Evolutionary conservation across 2,329 filamentous ascomycete genomes (phyloP).

Genomic region (Cadophora sp.): DNA sequence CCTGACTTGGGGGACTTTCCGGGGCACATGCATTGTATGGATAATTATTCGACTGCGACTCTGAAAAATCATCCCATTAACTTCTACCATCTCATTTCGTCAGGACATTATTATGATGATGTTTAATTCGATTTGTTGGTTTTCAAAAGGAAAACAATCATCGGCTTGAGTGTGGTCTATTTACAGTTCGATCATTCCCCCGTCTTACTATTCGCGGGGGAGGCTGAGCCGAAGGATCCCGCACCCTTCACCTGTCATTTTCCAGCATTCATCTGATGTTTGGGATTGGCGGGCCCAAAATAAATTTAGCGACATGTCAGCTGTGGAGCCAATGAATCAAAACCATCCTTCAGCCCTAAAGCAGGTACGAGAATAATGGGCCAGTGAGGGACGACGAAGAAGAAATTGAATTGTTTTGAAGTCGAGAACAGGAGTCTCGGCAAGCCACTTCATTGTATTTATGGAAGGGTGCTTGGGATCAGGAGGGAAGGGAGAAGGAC

Average conservation of each 20-base stretch:
- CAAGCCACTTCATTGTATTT: slow-evolving; percentile 10
- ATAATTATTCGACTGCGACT: too few relatives aligned
- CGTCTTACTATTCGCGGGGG: neutral
- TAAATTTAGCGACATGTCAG: slow-evolving; percentile 7
- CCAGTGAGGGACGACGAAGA: neutral
- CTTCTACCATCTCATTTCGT: too few relatives aligned
- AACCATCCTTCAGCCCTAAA: neutral
- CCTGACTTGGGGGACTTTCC: too few relatives aligned
- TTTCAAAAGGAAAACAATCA: too few relatives aligned
- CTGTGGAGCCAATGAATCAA: neutral
- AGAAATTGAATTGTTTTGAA: slow-evolving; percentile 5
- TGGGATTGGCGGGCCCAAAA: slow-evolving; percentile 11
- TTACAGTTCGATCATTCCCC: neutral
- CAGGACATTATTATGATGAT: too few relatives aligned
- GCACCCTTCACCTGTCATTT: neutral
- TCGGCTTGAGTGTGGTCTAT: neutral
- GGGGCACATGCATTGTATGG: too few relatives aligned
- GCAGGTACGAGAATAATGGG: neutral
- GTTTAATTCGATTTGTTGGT: too few relatives aligned
- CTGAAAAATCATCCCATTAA: too few relatives aligned
- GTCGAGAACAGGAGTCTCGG: neutral
- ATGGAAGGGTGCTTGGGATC: neutral
- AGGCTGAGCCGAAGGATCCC: neutral
- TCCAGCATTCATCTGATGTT: neutral
- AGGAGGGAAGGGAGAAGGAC: neutral